These are phyloP conservation scores for Lumnitzera racemosa DNA, from an alignment of 345 rosid species.

Conservation along the genomic window DNA sequence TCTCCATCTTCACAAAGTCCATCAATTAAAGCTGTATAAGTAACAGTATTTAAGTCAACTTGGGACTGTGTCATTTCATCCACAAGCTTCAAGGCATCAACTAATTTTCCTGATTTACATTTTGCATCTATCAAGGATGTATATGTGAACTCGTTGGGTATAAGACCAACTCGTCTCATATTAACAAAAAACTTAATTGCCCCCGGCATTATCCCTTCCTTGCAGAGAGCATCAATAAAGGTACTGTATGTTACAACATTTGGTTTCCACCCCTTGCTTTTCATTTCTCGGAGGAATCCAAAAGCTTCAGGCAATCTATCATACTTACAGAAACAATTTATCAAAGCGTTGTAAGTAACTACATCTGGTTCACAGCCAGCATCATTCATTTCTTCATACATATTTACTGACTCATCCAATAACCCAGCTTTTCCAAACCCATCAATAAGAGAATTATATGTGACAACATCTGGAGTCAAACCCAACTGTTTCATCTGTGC, in stretches of 20 bases:
- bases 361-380: slow-evolving; percentile 44
- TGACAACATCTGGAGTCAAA: slow-evolving; percentile 53
- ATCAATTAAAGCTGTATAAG: slow-evolving; percentile 47
- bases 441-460: slow-evolving; percentile 63
- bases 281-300: slow-evolving; percentile 48
- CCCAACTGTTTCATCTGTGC: slow-evolving; percentile 51
- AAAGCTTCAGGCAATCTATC: slow-evolving; percentile 36
- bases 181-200: slow-evolving; percentile 55
- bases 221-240: slow-evolving; percentile 60
- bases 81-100: slow-evolving; percentile 49
- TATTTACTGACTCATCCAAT: slow-evolving; percentile 32
- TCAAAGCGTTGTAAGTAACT: slow-evolving; percentile 52
- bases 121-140: slow-evolving; percentile 63
- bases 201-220: slow-evolving; percentile 59
- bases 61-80: slow-evolving; percentile 46
- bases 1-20: slow-evolving; percentile 52
- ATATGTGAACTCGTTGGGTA: slow-evolving; percentile 64
- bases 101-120: slow-evolving; percentile 43
- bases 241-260: slow-evolving; percentile 64
- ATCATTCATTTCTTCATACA: slow-evolving; percentile 54
- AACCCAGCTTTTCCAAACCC: slow-evolving; percentile 57
- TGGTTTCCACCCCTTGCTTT: slow-evolving; percentile 37
- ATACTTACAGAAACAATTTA: slow-evolving; percentile 55
- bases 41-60: slow-evolving; percentile 45
- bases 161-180: slow-evolving; percentile 55